phyloP scores from a whole-genome alignment of 345 rosid genomes.

The Lepidium didymum region DNA sequence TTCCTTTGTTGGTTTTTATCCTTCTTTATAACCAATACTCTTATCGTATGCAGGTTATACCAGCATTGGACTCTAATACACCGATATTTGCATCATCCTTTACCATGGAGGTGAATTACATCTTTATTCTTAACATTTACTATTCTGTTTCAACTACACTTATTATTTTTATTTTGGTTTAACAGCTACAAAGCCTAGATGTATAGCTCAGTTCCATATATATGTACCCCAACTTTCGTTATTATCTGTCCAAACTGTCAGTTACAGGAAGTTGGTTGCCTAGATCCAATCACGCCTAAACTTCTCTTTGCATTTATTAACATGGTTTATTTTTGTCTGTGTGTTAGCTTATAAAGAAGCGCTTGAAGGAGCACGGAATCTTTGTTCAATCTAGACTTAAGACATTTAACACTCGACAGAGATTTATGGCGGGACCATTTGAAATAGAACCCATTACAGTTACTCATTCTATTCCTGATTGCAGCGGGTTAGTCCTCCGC shows the following conservation, averaged over 20 bases:
- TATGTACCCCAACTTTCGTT: not conserved
- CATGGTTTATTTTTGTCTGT: constrained; percentile 7
- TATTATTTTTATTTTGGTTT: not conserved
- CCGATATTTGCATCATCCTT: constrained; percentile 95
- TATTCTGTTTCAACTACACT: not conserved
- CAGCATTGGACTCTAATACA: constrained; percentile 75
- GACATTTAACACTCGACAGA: constrained; percentile 54
- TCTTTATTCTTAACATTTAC: not conserved
- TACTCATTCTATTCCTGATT: constrained; percentile 98
- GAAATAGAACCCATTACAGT: constrained; percentile 94
- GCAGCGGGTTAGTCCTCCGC: constrained; percentile 92
- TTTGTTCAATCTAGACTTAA: constrained; percentile 88
- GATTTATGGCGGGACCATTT: constrained; percentile 93
- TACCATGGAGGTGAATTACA: constrained; percentile 81
- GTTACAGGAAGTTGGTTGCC: not conserved
- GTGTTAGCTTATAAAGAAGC: constrained; percentile 81
- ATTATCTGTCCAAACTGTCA: not conserved
- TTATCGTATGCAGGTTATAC: constrained; percentile 64
- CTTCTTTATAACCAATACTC: not conserved
- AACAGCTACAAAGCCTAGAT: not conserved
- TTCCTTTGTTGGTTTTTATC: not conserved
- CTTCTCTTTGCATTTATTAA: not conserved
- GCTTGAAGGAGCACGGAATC: constrained; percentile 91
- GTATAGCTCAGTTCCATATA: not conserved
- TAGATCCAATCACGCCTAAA: not conserved